These are phyloP conservation scores for Arthrobotrys entomopaga DNA, from an alignment of 2,329 filamentous ascomycete species.

Conservation along the genomic window DNA sequence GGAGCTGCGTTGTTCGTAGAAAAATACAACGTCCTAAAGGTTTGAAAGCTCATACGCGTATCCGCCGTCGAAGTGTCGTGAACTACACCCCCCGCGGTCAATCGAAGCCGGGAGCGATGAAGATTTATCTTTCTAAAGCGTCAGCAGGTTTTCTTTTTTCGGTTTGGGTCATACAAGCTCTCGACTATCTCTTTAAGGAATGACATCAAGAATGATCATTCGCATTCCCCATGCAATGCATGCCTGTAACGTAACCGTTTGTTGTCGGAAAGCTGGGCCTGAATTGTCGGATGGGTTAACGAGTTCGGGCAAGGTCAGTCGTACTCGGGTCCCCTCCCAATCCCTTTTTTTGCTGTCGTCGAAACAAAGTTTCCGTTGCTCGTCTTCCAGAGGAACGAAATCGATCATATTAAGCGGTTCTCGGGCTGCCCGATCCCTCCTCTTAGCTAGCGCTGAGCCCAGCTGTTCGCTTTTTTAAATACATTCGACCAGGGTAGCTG, in stretches of 20 bases:
- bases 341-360: no score
- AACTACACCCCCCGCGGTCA: no score
- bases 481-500: no score
- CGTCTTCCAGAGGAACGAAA: no score
- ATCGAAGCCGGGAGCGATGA: no score
- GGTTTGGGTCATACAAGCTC: no score
- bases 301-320: constrained; percentile 16
- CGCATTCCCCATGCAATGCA: no score
- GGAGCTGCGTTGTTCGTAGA: constrained; percentile 12
- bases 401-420: background rate
- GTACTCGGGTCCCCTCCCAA: background rate
- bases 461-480: no score
- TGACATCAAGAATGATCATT: constrained; percentile 42
- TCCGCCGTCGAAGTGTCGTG: no score
- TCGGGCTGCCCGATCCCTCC: background rate
- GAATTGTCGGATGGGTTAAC: constrained; percentile 23
- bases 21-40: constrained; percentile 32
- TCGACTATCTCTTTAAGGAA: background rate
- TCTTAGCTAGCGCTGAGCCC: no score
- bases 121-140: no score
- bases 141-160: background rate
- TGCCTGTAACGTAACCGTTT: constrained; percentile 3
- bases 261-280: constrained; percentile 28
- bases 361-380: no score
- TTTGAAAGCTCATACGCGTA: background rate